Conservation (phyloP, 176 grass and related monocot genomes). For the Rhynchospora tenuis region DNA sequence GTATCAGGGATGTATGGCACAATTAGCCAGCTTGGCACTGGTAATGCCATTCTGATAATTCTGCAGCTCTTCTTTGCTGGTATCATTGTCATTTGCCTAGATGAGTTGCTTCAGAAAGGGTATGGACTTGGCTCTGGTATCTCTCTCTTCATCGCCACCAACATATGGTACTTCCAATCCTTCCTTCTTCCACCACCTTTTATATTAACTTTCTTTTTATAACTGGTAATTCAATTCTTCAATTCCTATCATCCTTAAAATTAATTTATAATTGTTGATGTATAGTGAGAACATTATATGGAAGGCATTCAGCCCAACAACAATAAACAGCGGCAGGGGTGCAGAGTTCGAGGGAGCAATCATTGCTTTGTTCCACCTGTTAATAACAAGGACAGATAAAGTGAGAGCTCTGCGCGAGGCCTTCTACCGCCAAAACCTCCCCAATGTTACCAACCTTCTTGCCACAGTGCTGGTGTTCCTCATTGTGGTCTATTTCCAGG, state of each 20-base stretch:
- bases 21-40: slow-evolving; percentile 77
- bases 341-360: slow-evolving; percentile 97
- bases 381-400: slow-evolving; percentile 93
- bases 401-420: slow-evolving; percentile 72
- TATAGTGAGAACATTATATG: slow-evolving; percentile 96
- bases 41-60: slow-evolving; percentile 96
- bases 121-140: slow-evolving; percentile 98
- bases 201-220: not conserved
- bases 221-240: not conserved
- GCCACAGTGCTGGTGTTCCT: slow-evolving; percentile 92
- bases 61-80: slow-evolving; percentile 98
- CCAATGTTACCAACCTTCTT: slow-evolving; percentile 91
- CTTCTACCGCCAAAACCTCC: slow-evolving; percentile 95
- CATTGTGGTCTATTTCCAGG: slow-evolving; percentile 96
- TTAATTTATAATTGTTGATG: not conserved
- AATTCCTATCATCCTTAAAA: slow-evolving; percentile 12
- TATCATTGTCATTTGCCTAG: slow-evolving; percentile 92
- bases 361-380: slow-evolving; percentile 86
- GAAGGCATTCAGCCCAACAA: slow-evolving; percentile 98
- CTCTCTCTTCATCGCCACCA: slow-evolving; percentile 96
- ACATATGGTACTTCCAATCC: slow-evolving; percentile 64
- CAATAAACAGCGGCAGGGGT: slow-evolving; percentile 80
- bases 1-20: slow-evolving; percentile 94
- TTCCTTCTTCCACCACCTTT: not conserved
- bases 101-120: slow-evolving; percentile 98